A percentile compares a stretch with the other conserved stretches of the same genome.
phyloP scores from a whole-genome alignment of 192 early-diverging fungal genomes.

The Thamnidium elegans region DNA sequence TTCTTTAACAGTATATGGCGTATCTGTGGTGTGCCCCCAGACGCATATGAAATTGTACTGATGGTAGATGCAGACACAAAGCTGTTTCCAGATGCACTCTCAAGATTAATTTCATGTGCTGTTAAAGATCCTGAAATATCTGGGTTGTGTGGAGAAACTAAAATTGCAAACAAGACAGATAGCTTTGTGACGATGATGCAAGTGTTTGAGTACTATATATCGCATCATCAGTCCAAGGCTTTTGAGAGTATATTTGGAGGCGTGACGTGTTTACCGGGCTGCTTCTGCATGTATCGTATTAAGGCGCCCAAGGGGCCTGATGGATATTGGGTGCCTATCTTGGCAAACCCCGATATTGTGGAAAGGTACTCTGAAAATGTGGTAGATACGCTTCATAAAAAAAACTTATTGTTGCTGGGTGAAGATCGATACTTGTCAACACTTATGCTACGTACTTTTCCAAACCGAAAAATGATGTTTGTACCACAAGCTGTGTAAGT shows the following conservation, averaged over 20 bases:
- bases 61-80: conserved; percentile 88
- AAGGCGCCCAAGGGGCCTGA: conserved; percentile 77
- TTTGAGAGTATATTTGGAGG: conserved; percentile 85
- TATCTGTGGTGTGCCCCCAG: conserved; percentile 66
- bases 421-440: conserved; percentile 78
- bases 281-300: conserved; percentile 87
- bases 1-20: conserved; percentile 74
- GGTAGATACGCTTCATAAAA: conserved; percentile 74
- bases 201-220: conserved; percentile 86
- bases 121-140: conserved; percentile 68
- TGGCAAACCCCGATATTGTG: conserved; percentile 81
- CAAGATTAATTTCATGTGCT: conserved; percentile 67
- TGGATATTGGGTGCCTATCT: conserved; percentile 75
- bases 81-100: conserved; percentile 71
- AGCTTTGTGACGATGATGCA: conserved; percentile 79
- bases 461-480: conserved; percentile 69
- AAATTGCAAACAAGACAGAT: conserved; percentile 76
- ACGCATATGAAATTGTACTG: conserved; percentile 72
- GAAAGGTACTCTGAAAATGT: conserved; percentile 83
- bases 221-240: conserved; percentile 77
- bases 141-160: conserved; percentile 79
- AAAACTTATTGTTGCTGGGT: conserved; percentile 71
- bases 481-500: conserved; percentile 60
- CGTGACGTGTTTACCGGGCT: conserved; percentile 81
- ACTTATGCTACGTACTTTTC: conserved; percentile 72